Evolutionary conservation across 2,329 filamentous ascomycete species (phyloP), one percentile per base, ranked within the genome.

Genomic region (Colletotrichum lindemuthianum): DNA sequence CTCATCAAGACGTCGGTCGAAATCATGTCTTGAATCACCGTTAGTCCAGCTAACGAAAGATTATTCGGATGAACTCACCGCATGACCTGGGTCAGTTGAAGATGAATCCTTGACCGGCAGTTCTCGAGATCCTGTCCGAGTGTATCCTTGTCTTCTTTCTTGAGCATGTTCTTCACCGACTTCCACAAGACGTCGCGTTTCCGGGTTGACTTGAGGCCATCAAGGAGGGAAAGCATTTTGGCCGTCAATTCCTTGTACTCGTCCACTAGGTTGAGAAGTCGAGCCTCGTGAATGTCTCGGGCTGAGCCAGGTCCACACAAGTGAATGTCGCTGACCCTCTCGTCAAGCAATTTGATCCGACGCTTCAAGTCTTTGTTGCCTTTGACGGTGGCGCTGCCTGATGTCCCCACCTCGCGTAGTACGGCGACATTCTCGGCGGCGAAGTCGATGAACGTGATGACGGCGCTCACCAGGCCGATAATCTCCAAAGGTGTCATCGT

Each of bases 401-500:
- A 9, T 40, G 24, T 51, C 6, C 4, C 37, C 7, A 52, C 52
- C 8, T 44, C 39, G 6, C 33, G 39, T 11, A 40, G 47, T 6
- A 59, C 15, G 5, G 11, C 7, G 2, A 52, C 56, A 37, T 51
- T 51, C 41, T 59, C 48, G 40, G 56, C 56, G 6, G 48, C 56
- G 16, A 59, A 59, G 56, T 59, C 39, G 34, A 59, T 12, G 33
- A 59, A 52, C 1, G 47, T 59, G n/a, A 59, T 52, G 15, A 47
- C 32, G 40, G 39, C 40, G 15, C 56, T 59, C 32, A 52, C 40
- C 1, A 59, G 56, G 9, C 56, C 48, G 47, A 59, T 52, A 40
- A 59, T 59, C 24, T 59, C 56, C 8, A 59, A n/a, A 8, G 32
- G 33, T 4, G 53, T 56, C 53, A 56, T 47, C 0, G 4, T 13